Base-by-base conservation (phyloP, 371 early-diverging fungal genomes). In the Zychaea mexicana region DNA sequence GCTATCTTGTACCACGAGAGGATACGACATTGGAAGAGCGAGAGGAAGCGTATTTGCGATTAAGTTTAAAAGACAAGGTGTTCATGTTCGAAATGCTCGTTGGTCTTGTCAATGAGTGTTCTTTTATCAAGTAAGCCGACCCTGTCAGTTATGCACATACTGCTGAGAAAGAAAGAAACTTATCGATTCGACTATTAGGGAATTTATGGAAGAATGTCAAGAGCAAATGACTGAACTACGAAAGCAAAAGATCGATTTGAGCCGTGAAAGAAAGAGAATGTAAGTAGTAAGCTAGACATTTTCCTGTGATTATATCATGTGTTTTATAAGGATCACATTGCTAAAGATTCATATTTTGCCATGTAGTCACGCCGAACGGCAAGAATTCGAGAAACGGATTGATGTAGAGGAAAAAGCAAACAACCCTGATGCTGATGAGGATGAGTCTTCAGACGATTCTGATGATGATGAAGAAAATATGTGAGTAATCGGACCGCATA, bases 191-290 rank as follows among this genome's bases (percentile, higher is more conserved):
- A 2, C 33, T 24, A 7, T 52, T 52, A 80, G 90, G 60, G 64
- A 77, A 24, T 90, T 86, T 66, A 83, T 92, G 75, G 91, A 88
- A 31, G 72, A 77, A 28, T 85, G 87, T 46, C 77, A 83, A 19
- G 85, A 88, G 38, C 70, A 78, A 7, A 68, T 82, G 54, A 79
- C 80, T 6, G 84, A 74, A 38, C 69, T 88, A 19, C 79, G 84
- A 52, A 79, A 79, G 56, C 88, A 89, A 79, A 76, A 85, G 52
- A 72, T 88, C n/a, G 92, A 91, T 17, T 49, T 90, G 24, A 86
- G 85, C 56, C 83, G 86, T 65, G 90, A 91, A 53, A 68, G 79
- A 22, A 86, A 82, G 57, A 68, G 81, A 33, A 70, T 82, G 61
- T 72, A 73, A 69, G 70, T 56, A 36, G 13, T n/a, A 12, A 7